These are phyloP conservation scores for Mortierella sp. DNA, from an alignment of 371 early-diverging fungal species.

Conservation along the genomic window DNA sequence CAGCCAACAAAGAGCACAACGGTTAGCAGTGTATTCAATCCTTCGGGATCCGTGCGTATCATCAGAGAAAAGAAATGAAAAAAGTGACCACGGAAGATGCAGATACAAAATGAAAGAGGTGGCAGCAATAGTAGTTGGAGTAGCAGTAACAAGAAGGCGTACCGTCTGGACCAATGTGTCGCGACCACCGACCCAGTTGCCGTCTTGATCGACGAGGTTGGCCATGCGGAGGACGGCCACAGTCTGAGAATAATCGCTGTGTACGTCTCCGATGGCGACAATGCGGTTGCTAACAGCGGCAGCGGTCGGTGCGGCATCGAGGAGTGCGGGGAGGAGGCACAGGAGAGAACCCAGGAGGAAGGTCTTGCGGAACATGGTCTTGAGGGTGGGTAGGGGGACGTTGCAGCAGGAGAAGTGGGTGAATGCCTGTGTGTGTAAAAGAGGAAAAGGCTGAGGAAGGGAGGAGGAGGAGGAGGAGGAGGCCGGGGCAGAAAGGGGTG, in stretches of 20 bases:
- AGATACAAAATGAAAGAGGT: not conserved
- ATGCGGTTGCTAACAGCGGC: slow-evolving; percentile 59
- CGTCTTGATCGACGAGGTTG: slow-evolving; percentile 64
- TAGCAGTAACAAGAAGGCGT: slow-evolving; percentile 1
- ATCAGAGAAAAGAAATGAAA: not conserved
- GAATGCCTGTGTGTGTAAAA: too few relatives aligned
- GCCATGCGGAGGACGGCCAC: slow-evolving; percentile 70
- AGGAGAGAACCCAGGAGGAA: too few relatives aligned
- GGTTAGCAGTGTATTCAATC: not conserved
- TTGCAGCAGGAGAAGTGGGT: too few relatives aligned
- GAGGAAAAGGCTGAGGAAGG: too few relatives aligned
- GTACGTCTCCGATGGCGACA: slow-evolving; percentile 83
- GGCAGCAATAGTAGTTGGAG: not conserved
- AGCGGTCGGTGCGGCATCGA: too few relatives aligned
- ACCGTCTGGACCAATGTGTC: slow-evolving; percentile 69
- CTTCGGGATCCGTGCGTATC: not conserved
- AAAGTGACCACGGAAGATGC: not conserved
- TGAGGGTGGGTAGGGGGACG: too few relatives aligned
- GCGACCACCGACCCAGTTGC: slow-evolving; percentile 70
- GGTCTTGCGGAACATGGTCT: too few relatives aligned
- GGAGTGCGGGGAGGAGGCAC: too few relatives aligned
- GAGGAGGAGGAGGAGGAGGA: too few relatives aligned
- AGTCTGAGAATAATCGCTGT: slow-evolving; percentile 73
- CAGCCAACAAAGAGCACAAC: not conserved
- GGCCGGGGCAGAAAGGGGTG: too few relatives aligned